A percentile compares a stretch with the other conserved stretches of the same genome.
phyloP scores from a whole-genome alignment of 768 basidiomycete genomes.

The Strobilomyces confusus region DNA sequence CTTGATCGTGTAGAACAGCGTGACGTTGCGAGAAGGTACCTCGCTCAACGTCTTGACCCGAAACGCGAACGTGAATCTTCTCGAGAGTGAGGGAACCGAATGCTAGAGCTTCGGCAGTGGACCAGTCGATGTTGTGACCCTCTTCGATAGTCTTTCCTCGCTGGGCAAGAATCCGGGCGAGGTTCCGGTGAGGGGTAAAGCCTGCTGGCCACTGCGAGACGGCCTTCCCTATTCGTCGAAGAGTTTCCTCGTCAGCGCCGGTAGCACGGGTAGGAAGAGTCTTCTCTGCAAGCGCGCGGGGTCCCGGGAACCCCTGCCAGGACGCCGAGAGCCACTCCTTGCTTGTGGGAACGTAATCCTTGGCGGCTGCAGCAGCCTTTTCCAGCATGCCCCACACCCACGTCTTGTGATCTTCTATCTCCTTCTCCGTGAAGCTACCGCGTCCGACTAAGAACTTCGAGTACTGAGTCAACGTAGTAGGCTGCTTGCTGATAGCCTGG shows the following conservation, averaged over 20 bases:
- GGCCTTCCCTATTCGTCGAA: conserved; percentile 80
- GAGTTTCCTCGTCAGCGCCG: conserved; percentile 68
- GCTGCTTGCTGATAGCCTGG: conserved; percentile 91
- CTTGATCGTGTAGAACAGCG: conserved; percentile 94
- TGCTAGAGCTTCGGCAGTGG: conserved; percentile 96
- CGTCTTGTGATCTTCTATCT: conserved; percentile 96
- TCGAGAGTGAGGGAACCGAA: conserved; percentile 92
- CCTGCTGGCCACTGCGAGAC: conserved; percentile 83
- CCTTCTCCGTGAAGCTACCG: conserved; percentile 91
- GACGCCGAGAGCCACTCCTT: conserved; percentile 98
- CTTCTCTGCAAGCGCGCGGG: conserved; percentile 89
- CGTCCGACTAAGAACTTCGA: conserved; percentile 86
- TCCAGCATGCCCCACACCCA: conserved; percentile 99
- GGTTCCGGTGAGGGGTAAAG: conserved; percentile 88
- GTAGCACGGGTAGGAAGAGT: conserved; percentile 89
- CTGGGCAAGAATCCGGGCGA: conserved; percentile 82
- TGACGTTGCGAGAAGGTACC: conserved; percentile 99
- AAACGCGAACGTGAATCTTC: conserved; percentile 90
- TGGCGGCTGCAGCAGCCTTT: conserved; percentile 87
- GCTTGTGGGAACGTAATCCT: conserved; percentile 92
- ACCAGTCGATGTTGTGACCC: conserved; percentile 93
- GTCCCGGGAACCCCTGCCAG: conserved; percentile 98
- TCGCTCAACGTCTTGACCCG: conserved; percentile 97
- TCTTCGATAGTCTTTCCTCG: conserved; percentile 92
- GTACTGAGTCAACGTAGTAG: conserved; percentile 88